phyloP scores from a whole-genome alignment of 1,284 basidiomycete species.

The Irpex sp. region DNA sequence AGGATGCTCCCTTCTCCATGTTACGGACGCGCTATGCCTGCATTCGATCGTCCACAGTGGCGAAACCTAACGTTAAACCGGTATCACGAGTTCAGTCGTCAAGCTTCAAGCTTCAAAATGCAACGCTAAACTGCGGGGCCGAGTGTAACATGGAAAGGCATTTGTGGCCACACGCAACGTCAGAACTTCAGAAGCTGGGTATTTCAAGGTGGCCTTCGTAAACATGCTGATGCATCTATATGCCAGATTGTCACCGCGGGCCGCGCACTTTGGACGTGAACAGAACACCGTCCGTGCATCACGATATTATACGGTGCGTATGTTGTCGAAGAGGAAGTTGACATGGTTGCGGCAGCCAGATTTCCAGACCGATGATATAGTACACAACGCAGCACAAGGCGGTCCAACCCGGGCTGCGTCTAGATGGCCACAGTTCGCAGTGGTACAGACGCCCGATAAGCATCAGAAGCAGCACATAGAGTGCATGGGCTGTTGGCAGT shows the following conservation, averaged over 20 bases:
- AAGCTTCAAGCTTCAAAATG: too few relatives aligned
- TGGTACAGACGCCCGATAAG: neutral
- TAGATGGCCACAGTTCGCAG: neutral
- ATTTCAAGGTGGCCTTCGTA: neutral
- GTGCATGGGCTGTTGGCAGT: neutral
- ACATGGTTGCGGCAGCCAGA: neutral
- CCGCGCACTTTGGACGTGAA: neutral
- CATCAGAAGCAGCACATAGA: neutral
- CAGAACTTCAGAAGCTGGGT: neutral
- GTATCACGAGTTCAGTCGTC: too few relatives aligned
- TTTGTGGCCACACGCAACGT: neutral
- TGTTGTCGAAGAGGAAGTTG: neutral
- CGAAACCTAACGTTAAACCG: too few relatives aligned
- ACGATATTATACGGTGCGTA: neutral
- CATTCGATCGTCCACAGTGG: neutral
- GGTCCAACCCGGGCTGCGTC: neutral
- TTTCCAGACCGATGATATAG: neutral
- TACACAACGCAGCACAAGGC: neutral
- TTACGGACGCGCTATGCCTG: neutral
- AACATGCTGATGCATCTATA: neutral
- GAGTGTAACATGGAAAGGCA: neutral
- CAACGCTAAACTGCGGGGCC: too few relatives aligned
- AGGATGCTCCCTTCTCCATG: neutral
- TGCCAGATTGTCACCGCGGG: neutral
- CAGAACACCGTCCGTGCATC: neutral